A percentile compares a stretch with the other conserved stretches of the same genome.
Conservation (phyloP, 805 yeast genomes). For the Ogataea nakhonphanomensis region DNA sequence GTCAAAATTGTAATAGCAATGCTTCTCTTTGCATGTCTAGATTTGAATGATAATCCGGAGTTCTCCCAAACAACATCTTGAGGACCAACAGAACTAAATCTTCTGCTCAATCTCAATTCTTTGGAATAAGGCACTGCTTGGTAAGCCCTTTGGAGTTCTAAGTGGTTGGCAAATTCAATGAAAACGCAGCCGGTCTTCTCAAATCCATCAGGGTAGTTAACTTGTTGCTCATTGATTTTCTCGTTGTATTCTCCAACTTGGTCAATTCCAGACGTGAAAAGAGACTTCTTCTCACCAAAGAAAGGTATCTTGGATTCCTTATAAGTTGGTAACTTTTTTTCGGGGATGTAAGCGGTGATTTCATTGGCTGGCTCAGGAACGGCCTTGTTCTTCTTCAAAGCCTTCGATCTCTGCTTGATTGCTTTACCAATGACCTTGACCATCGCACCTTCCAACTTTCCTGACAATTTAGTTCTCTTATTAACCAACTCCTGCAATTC, state of each 20-base stretch:
- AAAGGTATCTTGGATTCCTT: constrained; percentile 61
- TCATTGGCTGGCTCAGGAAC: constrained; percentile 56
- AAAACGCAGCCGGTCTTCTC: constrained; percentile 67
- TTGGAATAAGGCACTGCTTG: constrained; percentile 68
- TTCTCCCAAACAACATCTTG: constrained; percentile 85
- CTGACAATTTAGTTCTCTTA: constrained; percentile 59
- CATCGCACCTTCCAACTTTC: constrained; percentile 63
- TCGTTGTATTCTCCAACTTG: constrained; percentile 65
- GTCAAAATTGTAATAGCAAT: constrained; percentile 64
- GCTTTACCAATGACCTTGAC: constrained; percentile 59
- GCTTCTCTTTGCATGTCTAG: constrained; percentile 53
- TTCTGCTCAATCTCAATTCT: constrained; percentile 42
- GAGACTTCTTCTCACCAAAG: constrained; percentile 80
- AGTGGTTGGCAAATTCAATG: constrained; percentile 76
- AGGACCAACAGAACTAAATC: constrained; percentile 66
- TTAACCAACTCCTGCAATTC: constrained; percentile 54
- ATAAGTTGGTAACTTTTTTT: constrained; percentile 82
- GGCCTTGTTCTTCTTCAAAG: constrained; percentile 53
- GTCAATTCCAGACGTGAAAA: constrained; percentile 69
- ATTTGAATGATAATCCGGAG: constrained; percentile 52
- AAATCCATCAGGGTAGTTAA: constrained; percentile 43
- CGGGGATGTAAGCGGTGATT: constrained; percentile 57
- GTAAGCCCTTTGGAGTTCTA: constrained; percentile 83
- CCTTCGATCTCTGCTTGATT: constrained; percentile 51
- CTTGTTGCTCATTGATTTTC: constrained; percentile 59